Evolutionary conservation across 2,329 filamentous ascomycete species (phyloP).

Genomic region (Neofusicoccum parvum): DNA sequence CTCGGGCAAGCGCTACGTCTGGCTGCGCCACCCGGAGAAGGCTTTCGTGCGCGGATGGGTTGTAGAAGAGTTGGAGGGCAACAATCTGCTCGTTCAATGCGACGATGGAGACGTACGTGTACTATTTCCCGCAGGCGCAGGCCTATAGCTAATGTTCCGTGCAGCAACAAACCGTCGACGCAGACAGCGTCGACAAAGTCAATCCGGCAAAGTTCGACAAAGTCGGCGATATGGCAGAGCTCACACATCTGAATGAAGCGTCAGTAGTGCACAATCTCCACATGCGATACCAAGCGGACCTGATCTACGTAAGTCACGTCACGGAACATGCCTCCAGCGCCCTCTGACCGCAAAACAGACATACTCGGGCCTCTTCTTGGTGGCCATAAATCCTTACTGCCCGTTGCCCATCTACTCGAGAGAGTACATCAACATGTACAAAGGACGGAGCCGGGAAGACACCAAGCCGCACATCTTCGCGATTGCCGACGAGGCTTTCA

Average conservation of each 20-base stretch:
- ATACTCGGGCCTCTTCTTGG: conserved; percentile 94
- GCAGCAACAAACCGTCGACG: conserved; percentile 82
- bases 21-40: conserved; percentile 82
- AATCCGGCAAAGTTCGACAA: conserved; percentile 99
- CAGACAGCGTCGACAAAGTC: conserved; percentile 93
- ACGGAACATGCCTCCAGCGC: background rate
- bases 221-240: conserved; percentile 97
- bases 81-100: conserved; percentile 80
- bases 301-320: conserved; percentile 71
- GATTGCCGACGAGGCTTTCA: conserved; percentile 94
- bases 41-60: conserved; percentile 95
- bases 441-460: conserved; percentile 85
- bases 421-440: conserved; percentile 98
- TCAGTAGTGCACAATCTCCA: conserved; percentile 97
- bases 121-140: background rate
- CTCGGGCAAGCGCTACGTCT: conserved; percentile 97
- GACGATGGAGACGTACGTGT: conserved; percentile 81
- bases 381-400: conserved; percentile 96
- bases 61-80: conserved; percentile 73
- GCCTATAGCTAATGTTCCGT: background rate
- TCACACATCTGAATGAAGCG: conserved; percentile 96
- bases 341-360: conserved; percentile 59
- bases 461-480: conserved; percentile 97
- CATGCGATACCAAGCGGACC: conserved; percentile 89
- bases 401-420: conserved; percentile 92